Conservation (phyloP, 306 rosid species). For the Datisca glomerata region DNA sequence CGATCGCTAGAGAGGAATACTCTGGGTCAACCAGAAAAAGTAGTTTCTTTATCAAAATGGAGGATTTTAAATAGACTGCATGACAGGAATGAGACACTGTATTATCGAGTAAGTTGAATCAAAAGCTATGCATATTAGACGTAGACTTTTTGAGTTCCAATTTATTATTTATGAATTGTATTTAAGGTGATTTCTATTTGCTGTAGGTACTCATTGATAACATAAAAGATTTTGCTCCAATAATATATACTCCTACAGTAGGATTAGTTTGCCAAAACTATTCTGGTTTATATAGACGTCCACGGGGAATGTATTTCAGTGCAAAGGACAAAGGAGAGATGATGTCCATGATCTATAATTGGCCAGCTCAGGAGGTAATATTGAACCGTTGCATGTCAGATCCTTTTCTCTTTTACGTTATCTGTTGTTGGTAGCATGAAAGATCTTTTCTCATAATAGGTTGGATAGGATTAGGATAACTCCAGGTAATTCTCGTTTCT, state of each 20-base stretch:
- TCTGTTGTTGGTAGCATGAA: too few species aligned
- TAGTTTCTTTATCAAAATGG: slow-evolving; percentile 89
- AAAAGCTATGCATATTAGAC: slow-evolving; percentile 7
- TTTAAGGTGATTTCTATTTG: slow-evolving; percentile 11
- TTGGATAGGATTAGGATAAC: too few species aligned
- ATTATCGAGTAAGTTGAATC: slow-evolving; percentile 69
- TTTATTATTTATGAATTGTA: slow-evolving; percentile 10
- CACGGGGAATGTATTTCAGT: slow-evolving; percentile 99
- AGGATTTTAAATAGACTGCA: slow-evolving; percentile 94
- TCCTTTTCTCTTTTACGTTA: slow-evolving; percentile 2
- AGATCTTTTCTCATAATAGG: too few species aligned
- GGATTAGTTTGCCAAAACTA: slow-evolving; percentile 95
- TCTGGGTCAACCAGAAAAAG: slow-evolving; percentile 45
- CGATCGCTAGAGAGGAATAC: slow-evolving; percentile 93
- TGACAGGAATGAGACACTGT: slow-evolving; percentile 91
- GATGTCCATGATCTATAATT: slow-evolving; percentile 99
- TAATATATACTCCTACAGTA: slow-evolving; percentile 96
- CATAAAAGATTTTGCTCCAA: slow-evolving; percentile 84
- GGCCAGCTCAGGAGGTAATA: slow-evolving; percentile 77
- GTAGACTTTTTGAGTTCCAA: slow-evolving; percentile 5
- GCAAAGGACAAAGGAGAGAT: slow-evolving; percentile 99
- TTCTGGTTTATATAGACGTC: slow-evolving; percentile 93
- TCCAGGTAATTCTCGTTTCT: too few species aligned
- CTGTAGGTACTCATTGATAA: slow-evolving; percentile 87
- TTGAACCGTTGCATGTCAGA: slow-evolving; percentile 8